Percentiles rank a stretch among this genome's conserved stretches.
Conservation (phyloP, 306 rosid genomes). For the Sechiopsis laciniata region DNA sequence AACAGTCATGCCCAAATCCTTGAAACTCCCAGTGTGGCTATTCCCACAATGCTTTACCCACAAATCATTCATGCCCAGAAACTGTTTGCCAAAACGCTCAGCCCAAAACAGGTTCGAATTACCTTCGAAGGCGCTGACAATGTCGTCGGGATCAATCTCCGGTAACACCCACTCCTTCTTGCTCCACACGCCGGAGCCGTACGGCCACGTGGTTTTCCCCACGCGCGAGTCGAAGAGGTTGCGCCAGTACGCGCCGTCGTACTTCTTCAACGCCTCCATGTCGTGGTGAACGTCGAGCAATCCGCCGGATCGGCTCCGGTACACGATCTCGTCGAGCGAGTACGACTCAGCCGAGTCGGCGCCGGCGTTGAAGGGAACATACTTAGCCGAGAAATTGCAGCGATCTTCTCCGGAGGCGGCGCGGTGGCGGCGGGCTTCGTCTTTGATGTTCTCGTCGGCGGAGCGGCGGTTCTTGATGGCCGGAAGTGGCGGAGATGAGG, state of each 20-base stretch:
- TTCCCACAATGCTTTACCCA: conserved; percentile 86
- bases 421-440: conserved; percentile 63
- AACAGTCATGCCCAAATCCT: conserved; percentile 78
- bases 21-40: conserved; percentile 72
- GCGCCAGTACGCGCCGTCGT: conserved; percentile 73
- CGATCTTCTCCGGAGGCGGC: conserved; percentile 8
- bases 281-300: conserved; percentile 76
- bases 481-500: conserved; percentile 23
- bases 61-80: conserved; percentile 86
- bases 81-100: conserved; percentile 73
- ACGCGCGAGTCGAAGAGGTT: conserved; percentile 75
- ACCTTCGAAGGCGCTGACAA: conserved; percentile 69
- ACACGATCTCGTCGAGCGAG: conserved; percentile 79
- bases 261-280: conserved; percentile 46
- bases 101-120: conserved; percentile 87
- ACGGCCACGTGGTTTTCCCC: conserved; percentile 83
- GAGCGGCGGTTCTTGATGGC: conserved; percentile 29
- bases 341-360: conserved; percentile 50
- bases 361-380: conserved; percentile 58
- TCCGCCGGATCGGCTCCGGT: conserved; percentile 75
- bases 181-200: conserved; percentile 90
- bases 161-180: conserved; percentile 89
- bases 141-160: conserved; percentile 63
- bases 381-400: conserved; percentile 50
- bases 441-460: conserved; percentile 52